Base-by-base conservation (phyloP, 306 rosid genomes). In the Quercus gilva region DNA sequence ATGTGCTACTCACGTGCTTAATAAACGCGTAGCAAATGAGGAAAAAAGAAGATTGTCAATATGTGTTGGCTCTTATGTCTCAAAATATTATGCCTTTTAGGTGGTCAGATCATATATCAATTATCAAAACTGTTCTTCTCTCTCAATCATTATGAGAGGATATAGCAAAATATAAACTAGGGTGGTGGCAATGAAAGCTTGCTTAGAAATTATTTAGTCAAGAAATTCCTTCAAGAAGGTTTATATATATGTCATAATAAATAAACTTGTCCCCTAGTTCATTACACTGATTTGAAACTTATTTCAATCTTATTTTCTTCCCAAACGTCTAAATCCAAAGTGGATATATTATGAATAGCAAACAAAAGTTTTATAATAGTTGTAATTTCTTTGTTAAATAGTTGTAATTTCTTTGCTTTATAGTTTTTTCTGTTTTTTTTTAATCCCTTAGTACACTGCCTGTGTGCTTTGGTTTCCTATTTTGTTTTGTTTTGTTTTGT, bases 101-200 rank as follows among this genome's bases (percentile, higher is more conserved):
- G 59, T 67, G 70, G 70, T 78, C 76, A 52, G 81, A 35, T 69
- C 75, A 56, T 25, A 10, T 12, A 1, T 41, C 81, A 78, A 69
- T 78, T 56, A 35, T 78, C 49, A 77, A 49, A 77, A 55, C 21
- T 69, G 81, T 71, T 58, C 71, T 37, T 69, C 74, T 55, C 56
- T 77, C 67, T 53, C 70, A 2, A 58, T 70, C 76, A 59, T 28
- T 33, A 12, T 33, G 52, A 43, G 65, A 43, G 75, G 23, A 41
- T 68, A 37, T 37, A 23, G 55, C 67, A 10, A 33, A 14, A 77
- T 29, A 21, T 37, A n/a, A 67, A 77, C 45, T 20, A 60, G 23
- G 56, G 18, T 56, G 69, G 33, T 57, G 73, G 29, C 69, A 20
- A 55, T 55, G 12, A 69, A 23, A 78, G 37, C 58, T 69, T 19